Percentiles rank a stretch among this genome's conserved stretches.
Evolutionary conservation across 805 yeast genomes (phyloP).

Genomic region (Saccharomycodes ludwigii): DNA sequence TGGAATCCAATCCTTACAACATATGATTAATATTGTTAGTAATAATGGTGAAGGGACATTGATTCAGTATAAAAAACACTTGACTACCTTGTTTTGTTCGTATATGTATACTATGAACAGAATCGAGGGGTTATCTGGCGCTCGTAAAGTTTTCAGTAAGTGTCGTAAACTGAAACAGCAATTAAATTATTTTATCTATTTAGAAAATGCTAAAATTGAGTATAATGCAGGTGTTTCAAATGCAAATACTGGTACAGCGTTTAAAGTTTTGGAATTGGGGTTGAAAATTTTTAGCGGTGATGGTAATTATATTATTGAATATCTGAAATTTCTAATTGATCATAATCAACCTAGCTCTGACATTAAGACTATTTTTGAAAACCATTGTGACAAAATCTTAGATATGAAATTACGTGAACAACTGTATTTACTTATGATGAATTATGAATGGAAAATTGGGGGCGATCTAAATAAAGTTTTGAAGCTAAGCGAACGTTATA

Average conservation of each 20-base stretch:
- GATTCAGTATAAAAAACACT: constrained; percentile 6
- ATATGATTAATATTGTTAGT: constrained; percentile 13
- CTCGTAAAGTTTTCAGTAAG: constrained; percentile 57
- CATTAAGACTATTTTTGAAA: constrained; percentile 74
- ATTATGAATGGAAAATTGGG: constrained; percentile 48
- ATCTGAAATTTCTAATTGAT: constrained; percentile 59
- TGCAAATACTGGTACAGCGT: constrained; percentile 58
- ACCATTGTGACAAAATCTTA: constrained; percentile 41
- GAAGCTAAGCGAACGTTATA: constrained; percentile 53
- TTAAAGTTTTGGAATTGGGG: constrained; percentile 69
- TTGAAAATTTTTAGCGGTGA: constrained; percentile 43
- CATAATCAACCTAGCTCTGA: constrained; percentile 58
- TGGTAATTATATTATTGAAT: constrained; percentile 52
- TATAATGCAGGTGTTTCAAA: constrained; percentile 39
- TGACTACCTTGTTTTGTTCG: constrained; percentile 57
- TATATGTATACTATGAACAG: constrained; percentile 66
- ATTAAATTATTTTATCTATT: constrained; percentile 64
- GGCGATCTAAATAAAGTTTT: constrained; percentile 60
- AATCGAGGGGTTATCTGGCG: constrained; percentile 52
- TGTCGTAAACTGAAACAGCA: constrained; percentile 46
- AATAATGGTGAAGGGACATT: constrained; percentile 8
- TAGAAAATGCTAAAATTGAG: constrained; percentile 76
- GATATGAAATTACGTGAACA: constrained; percentile 27
- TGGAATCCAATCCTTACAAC: too few species aligned
- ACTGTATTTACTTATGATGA: constrained; percentile 46